Base-by-base conservation (phyloP, 139 green algal genomes). In the Volvox africanus region DNA sequence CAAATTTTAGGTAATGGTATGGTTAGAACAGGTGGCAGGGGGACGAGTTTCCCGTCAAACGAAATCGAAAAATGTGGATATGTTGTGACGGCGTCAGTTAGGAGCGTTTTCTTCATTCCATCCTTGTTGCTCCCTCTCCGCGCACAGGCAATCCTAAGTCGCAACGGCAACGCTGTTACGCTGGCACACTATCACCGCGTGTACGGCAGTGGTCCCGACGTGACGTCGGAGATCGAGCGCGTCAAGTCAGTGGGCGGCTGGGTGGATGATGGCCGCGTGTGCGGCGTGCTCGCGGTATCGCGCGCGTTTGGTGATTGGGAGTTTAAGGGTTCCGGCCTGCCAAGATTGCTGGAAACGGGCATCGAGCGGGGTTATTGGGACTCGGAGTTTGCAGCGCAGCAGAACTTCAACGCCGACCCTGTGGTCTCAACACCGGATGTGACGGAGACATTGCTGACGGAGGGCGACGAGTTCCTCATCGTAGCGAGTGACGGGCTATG, bases 281-380 rank as follows among this genome's bases (percentile, higher is more conserved):
- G 95, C 87, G 92, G 94, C 85, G 89, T 96, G 26, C 92, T 97
- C 68, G 95, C 95, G 32, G 95, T 97, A 17, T 95, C 92, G 24
- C 90, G 95, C 12, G 94, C 95, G 0, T 97, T 97, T 85, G 95
- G 95, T 0, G 95, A 97, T 91, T 94, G 92, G 79, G 95, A 97
- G 91, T 96, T 97, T 77, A 97, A 97, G 88, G 94, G 92, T 69
- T 79, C 78, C 20, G 94, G 94, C 36, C 91, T 96, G 67, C 61
- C 78, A 28, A 19, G 76, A 62, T 89, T 96, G 77, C 88, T 96
- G 50, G 30, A 86, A 14, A 92, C 82, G 28, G 94, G 94, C 17
- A 91, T 94, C 55, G 80, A 96, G 75, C 88, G 90, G 24, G 91
- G 92, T 50, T 95, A 87, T 69, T 90, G 91, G 71, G 68, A 80